Evolutionary conservation across 768 basidiomycete species (phyloP).

Genomic region (Coprinellus micaceus): DNA sequence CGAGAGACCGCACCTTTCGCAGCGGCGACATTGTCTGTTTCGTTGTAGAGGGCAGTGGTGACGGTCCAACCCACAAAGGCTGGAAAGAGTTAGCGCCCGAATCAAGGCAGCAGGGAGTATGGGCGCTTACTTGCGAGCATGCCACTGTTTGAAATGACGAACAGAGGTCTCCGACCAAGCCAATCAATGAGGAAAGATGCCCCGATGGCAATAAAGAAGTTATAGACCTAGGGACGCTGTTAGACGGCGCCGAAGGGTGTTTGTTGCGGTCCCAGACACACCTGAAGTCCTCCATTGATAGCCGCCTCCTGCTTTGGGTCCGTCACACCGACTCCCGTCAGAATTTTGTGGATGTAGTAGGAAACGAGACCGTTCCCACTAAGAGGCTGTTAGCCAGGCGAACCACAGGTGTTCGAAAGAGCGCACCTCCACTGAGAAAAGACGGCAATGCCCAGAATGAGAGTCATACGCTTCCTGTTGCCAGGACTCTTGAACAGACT

Average conservation of each 20-base stretch:
- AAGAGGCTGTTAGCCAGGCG: not conserved
- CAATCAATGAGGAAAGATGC: conserved; percentile 65
- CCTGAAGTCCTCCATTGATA: conserved; percentile 64
- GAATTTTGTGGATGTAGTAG: conserved; percentile 68
- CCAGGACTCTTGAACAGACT: conserved; percentile 59
- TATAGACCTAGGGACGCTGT: conserved; percentile 46
- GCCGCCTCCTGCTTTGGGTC: conserved; percentile 47
- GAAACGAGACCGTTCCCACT: conserved; percentile 70
- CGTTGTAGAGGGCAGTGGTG: conserved; percentile 42
- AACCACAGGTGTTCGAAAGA: conserved; percentile 1
- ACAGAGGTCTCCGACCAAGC: conserved; percentile 65
- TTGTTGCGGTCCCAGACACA: conserved; percentile 14
- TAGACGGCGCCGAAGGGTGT: not conserved
- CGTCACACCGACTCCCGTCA: conserved; percentile 61
- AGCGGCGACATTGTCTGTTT: conserved; percentile 34
- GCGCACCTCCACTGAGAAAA: conserved; percentile 74
- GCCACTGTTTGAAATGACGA: conserved; percentile 58
- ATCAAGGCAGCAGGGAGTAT: not conserved
- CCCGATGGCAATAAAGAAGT: conserved; percentile 53
- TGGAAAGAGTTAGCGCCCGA: conserved; percentile 17
- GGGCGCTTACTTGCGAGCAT: conserved; percentile 45
- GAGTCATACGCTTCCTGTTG: conserved; percentile 63
- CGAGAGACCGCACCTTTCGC: conserved; percentile 31
- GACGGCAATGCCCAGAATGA: conserved; percentile 62
- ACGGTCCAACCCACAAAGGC: conserved; percentile 59